Evolutionary conservation across 2,329 filamentous ascomycete species (phyloP), one percentile per base, ranked within the genome.

Genomic region (Davidsoniella australis): DNA sequence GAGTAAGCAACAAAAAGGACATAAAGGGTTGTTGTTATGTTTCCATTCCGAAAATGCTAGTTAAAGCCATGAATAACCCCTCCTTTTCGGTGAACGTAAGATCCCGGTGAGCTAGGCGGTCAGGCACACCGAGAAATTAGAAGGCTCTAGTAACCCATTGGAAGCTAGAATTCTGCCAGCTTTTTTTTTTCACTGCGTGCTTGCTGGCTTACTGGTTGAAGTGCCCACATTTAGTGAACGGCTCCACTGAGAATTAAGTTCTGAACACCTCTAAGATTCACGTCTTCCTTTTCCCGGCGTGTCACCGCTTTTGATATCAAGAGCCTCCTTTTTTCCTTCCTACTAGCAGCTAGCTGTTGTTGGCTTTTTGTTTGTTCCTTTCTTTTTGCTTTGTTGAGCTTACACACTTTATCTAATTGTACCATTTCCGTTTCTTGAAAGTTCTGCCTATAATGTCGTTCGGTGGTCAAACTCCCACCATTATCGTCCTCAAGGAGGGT

Each of bases 401-500:
- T 40, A 23, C 29, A 33, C 40, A 48, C 39, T 17, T 40, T 20
- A 24, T 43, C 41, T 51, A 47, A 51, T 51, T 50, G 12, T 42
- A 39, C 33, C 37, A 37, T 45, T 37, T 43, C 10, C 33, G 14
- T 42, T n/a, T 33, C 10, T 45, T 37, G 18, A 42, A 18, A 39
- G 16, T 43, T 44, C 24, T 49, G 42, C 47, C 56, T 62, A 72
- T 60, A 58, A 94, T 95, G 88, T 93, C 88, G 65, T 95, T 95
- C 72, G 86, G 86, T 70, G 88, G 88, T 64, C 89, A 95, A 69
- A 91, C 89, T 64, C 89, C 89, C 66, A 95, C 89, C 60, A 95
- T 95, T 66, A 86, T 96, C 68, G 88, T 96, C 72, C 78, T 96
- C 63, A 93, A 91, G 72, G 89, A 95, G 75, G 88, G 88, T 93